phyloP scores from a whole-genome alignment of 1,139 yeast species.

The Suhomyces bokatorum region DNA sequence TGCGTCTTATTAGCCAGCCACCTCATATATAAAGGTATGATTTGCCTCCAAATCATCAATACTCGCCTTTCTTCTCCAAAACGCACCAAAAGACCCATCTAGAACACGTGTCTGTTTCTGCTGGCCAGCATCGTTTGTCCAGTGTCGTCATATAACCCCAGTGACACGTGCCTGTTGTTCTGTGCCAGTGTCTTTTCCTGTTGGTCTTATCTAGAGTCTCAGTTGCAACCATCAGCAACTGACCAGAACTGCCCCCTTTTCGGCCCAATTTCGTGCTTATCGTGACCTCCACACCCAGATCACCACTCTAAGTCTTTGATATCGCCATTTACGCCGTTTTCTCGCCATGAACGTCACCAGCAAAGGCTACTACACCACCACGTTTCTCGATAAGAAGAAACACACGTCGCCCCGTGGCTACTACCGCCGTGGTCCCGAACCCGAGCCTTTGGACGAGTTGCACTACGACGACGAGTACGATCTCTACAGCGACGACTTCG shows the following conservation, averaged over 20 bases:
- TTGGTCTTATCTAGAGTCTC: not conserved
- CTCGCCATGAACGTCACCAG: conserved; percentile 25
- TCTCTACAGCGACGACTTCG: conserved; percentile 5
- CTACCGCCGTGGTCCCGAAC: conserved; percentile 6
- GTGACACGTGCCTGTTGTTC: not conserved
- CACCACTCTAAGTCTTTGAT: not conserved
- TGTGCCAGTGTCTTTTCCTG: not conserved
- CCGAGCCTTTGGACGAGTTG: conserved; percentile 5
- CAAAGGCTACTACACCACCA: conserved; percentile 25
- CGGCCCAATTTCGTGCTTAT: too few species aligned
- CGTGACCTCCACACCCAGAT: not conserved
- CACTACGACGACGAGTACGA: conserved; percentile 6
- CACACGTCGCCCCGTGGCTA: conserved; percentile 14
- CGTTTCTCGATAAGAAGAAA: conserved; percentile 20
- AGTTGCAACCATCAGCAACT: not conserved
- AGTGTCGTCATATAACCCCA: not conserved
- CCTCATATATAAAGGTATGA: not conserved
- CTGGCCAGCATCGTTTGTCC: not conserved
- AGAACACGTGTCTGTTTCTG: too few species aligned
- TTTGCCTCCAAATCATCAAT: not conserved
- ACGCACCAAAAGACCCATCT: not conserved
- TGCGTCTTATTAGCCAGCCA: conserved; percentile 13
- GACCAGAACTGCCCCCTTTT: not conserved
- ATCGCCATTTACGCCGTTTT: not conserved
- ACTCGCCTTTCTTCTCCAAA: not conserved